Percentiles rank a stretch among this genome's conserved stretches.
These are phyloP conservation scores for Santalum album DNA, from an alignment of 164 flowering plant genomes.

Conservation along the genomic window DNA sequence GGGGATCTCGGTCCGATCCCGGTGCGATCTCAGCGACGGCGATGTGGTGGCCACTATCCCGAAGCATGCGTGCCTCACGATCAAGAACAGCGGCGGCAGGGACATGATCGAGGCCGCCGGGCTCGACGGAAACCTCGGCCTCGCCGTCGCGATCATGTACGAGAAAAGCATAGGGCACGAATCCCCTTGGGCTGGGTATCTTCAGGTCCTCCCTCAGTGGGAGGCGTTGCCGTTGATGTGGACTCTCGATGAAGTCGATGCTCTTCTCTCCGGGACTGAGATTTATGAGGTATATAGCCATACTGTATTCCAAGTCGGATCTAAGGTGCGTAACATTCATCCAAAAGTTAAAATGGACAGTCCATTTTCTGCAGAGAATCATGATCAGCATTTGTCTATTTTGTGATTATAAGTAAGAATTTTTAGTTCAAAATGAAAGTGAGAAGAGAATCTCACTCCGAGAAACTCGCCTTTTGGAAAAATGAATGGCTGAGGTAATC, in stretches of 20 bases:
- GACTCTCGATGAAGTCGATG: constrained; percentile 57
- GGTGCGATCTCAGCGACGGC: constrained; percentile 50
- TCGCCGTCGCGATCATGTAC: constrained; percentile 75
- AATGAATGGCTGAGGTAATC: too few species aligned
- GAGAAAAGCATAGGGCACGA: constrained; percentile 60
- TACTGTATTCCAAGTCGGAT: too few species aligned
- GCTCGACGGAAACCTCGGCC: constrained; percentile 53
- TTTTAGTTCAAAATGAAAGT: too few species aligned
- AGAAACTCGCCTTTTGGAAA: too few species aligned
- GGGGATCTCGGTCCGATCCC: constrained; percentile 48
- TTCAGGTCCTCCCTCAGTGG: constrained; percentile 52
- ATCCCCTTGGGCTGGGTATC: constrained; percentile 79
- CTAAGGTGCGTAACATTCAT: too few species aligned
- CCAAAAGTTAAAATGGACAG: too few species aligned
- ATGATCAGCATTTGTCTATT: too few species aligned
- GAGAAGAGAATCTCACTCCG: too few species aligned
- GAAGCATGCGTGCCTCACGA: constrained; percentile 64
- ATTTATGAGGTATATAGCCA: constrained; percentile 92
- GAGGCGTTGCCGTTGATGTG: constrained; percentile 74
- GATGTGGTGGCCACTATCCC: constrained; percentile 78
- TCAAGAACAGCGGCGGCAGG: constrained; percentile 48
- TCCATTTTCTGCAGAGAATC: too few species aligned
- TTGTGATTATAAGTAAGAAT: too few species aligned
- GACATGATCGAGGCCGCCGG: constrained; percentile 51
- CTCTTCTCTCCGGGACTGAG: constrained; percentile 66